Percentiles rank a stretch among this genome's conserved stretches.
phyloP scores from a whole-genome alignment of 306 rosid species.

The Dicorynia guianensis region DNA sequence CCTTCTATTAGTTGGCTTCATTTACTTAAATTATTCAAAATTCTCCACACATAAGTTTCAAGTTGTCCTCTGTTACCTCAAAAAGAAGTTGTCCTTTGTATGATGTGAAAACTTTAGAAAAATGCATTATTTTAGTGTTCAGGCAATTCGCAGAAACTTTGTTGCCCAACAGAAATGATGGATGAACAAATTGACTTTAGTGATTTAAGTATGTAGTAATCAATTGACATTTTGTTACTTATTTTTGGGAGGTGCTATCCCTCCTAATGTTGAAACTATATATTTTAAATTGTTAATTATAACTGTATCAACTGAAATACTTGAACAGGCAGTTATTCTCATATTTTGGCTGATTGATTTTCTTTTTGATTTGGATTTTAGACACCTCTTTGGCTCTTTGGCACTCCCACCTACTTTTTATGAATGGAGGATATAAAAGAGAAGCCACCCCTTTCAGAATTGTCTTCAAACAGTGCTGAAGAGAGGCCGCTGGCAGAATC shows the following conservation, averaged over 20 bases:
- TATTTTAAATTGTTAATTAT: conserved; percentile 4
- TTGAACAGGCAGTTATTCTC: not conserved
- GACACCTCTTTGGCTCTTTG: conserved; percentile 37
- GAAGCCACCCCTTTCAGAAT: conserved; percentile 44
- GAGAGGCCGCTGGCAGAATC: conserved; percentile 31
- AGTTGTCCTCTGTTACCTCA: conserved; percentile 16
- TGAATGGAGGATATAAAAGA: conserved; percentile 72
- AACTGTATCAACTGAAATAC: conserved; percentile 22
- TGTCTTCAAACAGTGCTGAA: conserved; percentile 35
- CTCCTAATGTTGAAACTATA: conserved; percentile 30
- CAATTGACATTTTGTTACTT: conserved; percentile 19
- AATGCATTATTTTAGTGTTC: conserved; percentile 10
- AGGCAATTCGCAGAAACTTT: not conserved
- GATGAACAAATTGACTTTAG: conserved; percentile 20
- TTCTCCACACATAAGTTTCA: conserved; percentile 26
- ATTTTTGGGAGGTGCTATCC: not conserved
- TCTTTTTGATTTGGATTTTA: conserved; percentile 40
- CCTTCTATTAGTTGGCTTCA: not conserved
- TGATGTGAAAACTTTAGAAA: conserved; percentile 10
- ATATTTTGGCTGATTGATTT: conserved; percentile 31
- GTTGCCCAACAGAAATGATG: conserved; percentile 1
- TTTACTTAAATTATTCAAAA: conserved; percentile 22
- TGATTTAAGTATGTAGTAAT: not conserved
- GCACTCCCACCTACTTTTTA: conserved; percentile 44
- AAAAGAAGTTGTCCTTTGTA: conserved; percentile 5